These are phyloP conservation scores for Sporothrix euskadiensis DNA, from an alignment of 2,329 filamentous ascomycete species.

Conservation along the genomic window DNA sequence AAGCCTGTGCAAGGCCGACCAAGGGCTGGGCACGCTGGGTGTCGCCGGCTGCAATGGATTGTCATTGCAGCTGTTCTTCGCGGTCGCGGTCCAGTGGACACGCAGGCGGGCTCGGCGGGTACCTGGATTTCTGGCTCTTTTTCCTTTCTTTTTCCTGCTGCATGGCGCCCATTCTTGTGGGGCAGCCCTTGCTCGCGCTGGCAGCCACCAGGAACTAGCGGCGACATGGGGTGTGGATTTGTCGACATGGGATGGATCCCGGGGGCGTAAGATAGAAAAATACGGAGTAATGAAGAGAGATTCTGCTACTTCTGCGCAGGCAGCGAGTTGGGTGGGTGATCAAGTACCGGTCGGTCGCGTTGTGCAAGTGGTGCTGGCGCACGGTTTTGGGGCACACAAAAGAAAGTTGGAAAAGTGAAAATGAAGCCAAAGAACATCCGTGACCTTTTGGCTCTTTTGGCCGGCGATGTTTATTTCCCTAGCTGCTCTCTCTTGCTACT, in stretches of 20 bases:
- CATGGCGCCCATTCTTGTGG: constrained; percentile 23
- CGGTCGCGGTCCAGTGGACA: neutral
- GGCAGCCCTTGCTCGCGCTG: constrained; percentile 22
- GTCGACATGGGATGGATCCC: constrained; percentile 10
- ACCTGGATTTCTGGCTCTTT: neutral
- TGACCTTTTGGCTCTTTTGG: neutral
- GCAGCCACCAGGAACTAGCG: constrained; percentile 15
- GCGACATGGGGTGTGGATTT: constrained; percentile 10
- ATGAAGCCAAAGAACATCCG: constrained; percentile 12
- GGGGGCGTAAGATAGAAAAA: constrained; percentile 2
- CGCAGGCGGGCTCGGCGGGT: neutral
- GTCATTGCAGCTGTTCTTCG: neutral
- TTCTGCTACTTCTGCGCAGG: constrained; percentile 12
- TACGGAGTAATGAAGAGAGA: neutral
- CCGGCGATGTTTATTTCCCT: constrained; percentile 20
- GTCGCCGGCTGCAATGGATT: neutral
- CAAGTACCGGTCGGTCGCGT: constrained; percentile 1
- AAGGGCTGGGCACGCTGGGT: neutral
- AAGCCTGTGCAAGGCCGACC: constrained; percentile 5
- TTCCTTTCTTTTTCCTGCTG: neutral
- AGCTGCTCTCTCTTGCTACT: constrained; percentile 11
- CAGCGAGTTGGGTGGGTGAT: neutral
- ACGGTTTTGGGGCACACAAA: neutral
- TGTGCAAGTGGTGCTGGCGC: neutral
- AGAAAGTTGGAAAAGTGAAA: neutral